Evolutionary conservation across 2,329 filamentous ascomycete species (phyloP).

Genomic region (Claviceps lovelessii): DNA sequence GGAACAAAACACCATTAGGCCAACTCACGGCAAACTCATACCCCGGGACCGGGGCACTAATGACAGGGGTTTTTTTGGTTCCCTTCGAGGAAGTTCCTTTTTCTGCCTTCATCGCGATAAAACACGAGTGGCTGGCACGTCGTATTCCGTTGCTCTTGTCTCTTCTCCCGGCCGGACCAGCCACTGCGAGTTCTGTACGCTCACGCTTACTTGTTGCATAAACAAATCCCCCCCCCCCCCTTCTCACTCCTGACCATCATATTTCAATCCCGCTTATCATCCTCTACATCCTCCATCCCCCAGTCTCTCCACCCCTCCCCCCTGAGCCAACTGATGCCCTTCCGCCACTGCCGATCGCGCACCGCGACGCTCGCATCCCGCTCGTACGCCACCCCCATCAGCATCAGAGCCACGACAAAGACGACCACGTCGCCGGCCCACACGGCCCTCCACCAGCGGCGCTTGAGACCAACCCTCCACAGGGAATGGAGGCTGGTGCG

Average conservation of each 20-base stretch:
- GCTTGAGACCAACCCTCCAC: slow-evolving; percentile 91
- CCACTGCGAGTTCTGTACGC: no score
- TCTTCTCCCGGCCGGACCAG: neutral
- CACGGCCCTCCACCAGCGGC: slow-evolving; percentile 72
- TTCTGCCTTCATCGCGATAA: no score
- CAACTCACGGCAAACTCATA: no score
- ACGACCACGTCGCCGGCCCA: slow-evolving; percentile 72
- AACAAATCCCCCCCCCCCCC: no score
- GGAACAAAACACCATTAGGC: no score
- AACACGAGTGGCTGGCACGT: no score
- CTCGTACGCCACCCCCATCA: slow-evolving; percentile 68
- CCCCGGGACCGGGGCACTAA: no score
- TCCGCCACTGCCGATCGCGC: slow-evolving; percentile 51
- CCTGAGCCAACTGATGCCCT: slow-evolving; percentile 57
- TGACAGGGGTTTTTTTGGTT: no score
- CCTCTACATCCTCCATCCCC: slow-evolving; percentile 31
- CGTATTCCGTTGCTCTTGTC: neutral
- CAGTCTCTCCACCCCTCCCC: slow-evolving; percentile 66
- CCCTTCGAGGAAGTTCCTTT: no score
- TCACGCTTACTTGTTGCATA: no score
- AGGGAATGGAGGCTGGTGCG: slow-evolving; percentile 66
- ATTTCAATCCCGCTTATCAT: slow-evolving; percentile 7
- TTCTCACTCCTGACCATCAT: neutral
- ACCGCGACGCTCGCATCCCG: slow-evolving; percentile 48
- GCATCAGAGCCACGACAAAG: slow-evolving; percentile 64